phyloP scores from a whole-genome alignment of 1,284 basidiomycete genomes.

The Sparassis latifolia region DNA sequence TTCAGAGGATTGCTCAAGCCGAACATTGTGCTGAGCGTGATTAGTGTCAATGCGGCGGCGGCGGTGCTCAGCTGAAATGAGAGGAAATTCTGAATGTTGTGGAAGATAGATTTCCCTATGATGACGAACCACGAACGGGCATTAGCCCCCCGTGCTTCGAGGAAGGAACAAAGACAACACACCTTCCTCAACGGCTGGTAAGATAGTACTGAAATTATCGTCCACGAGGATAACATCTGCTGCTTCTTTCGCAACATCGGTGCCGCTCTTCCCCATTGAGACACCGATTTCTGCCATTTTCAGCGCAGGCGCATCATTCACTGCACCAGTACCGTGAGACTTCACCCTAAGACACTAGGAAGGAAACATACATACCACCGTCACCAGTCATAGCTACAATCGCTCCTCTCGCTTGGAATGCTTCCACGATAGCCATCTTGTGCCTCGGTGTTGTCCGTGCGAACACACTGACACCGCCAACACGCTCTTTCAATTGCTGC shows the following conservation, averaged over 20 bases:
- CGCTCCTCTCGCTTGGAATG: conserved; percentile 82
- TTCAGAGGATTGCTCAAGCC: conserved; percentile 90
- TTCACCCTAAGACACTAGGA: not conserved
- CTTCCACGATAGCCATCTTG: conserved; percentile 96
- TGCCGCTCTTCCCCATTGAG: conserved; percentile 95
- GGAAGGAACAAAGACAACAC: conserved; percentile 11
- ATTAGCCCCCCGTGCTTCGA: not conserved
- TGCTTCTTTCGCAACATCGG: conserved; percentile 97
- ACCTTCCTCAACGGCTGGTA: conserved; percentile 95
- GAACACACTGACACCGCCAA: conserved; percentile 84
- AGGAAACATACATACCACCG: conserved; percentile 46
- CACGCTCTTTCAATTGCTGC: conserved; percentile 76
- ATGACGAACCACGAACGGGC: not conserved
- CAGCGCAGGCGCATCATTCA: conserved; percentile 95
- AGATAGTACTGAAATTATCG: conserved; percentile 93
- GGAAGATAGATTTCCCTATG: conserved; percentile 91
- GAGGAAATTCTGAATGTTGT: conserved; percentile 98
- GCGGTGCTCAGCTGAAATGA: conserved; percentile 97
- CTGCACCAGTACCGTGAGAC: conserved; percentile 30
- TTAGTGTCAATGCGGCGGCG: conserved; percentile 89
- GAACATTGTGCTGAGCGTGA: conserved; percentile 89
- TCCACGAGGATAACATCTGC: conserved; percentile 96
- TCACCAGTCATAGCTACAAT: conserved; percentile 98
- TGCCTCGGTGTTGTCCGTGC: conserved; percentile 93
- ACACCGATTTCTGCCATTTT: conserved; percentile 99